Conservation (phyloP, 2,329 filamentous ascomycete species). For the Aspergillus vadensis region DNA sequence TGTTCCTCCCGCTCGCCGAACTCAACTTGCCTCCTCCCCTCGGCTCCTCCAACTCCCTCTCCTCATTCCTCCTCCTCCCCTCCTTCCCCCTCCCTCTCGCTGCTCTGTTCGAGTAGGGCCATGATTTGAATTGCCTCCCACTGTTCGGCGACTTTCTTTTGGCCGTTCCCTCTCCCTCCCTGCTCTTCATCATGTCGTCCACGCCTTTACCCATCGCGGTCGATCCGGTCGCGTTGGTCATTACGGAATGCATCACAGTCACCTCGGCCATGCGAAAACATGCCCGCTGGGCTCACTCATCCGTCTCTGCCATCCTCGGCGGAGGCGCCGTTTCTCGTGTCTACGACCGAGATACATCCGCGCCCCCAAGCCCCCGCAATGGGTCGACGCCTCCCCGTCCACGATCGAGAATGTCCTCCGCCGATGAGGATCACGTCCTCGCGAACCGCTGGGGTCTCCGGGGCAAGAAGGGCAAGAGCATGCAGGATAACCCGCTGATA, state of each 20-base stretch:
- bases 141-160: constrained; percentile 17
- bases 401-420: constrained; percentile 23
- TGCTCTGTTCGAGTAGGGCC: constrained; percentile 12
- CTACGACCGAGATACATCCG: constrained; percentile 46
- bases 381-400: constrained; percentile 24
- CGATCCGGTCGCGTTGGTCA: constrained; percentile 88
- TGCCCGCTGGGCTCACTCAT: constrained; percentile 92
- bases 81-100: neutral
- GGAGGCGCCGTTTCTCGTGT: constrained; percentile 58
- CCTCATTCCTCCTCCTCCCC: constrained; percentile 1
- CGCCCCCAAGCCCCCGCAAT: constrained; percentile 39
- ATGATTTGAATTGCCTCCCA: constrained; percentile 23
- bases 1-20: constrained; percentile 16
- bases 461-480: constrained; percentile 93
- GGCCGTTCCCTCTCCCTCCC: constrained; percentile 18
- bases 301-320: constrained; percentile 91
- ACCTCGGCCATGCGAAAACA: constrained; percentile 98
- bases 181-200: constrained; percentile 36
- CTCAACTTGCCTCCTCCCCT: neutral
- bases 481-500: constrained; percentile 97
- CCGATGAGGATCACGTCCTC: constrained; percentile 52
- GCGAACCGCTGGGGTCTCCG: constrained; percentile 89
- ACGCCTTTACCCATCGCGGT: constrained; percentile 71
- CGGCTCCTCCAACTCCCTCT: neutral
- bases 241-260: constrained; percentile 98